Percentiles rank a stretch among this genome's conserved stretches.
phyloP scores from a whole-genome alignment of 2,329 filamentous ascomycete genomes.

The Colletotrichum eremochloae region DNA sequence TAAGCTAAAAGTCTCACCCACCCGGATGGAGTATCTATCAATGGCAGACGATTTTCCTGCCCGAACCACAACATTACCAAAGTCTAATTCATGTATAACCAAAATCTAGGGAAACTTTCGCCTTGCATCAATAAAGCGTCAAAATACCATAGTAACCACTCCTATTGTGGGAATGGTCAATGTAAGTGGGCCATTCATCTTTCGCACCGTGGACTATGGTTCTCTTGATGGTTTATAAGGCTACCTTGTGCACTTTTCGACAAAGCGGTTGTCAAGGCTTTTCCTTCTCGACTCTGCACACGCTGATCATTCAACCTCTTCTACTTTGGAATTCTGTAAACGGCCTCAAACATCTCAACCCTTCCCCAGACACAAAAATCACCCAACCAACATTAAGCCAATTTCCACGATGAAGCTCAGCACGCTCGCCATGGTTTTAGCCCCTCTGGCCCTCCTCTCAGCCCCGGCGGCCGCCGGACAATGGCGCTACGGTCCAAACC shows the following conservation, averaged over 20 bases:
- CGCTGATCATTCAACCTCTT: neutral
- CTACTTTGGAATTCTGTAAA: neutral
- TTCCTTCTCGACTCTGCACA: neutral
- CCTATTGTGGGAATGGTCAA: neutral
- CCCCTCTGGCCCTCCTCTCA: neutral
- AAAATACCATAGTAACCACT: neutral
- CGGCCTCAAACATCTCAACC: fast-evolving
- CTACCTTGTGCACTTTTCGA: neutral
- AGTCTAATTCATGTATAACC: neutral
- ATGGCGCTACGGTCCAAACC: neutral
- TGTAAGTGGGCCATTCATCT: neutral
- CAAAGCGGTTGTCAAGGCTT: neutral
- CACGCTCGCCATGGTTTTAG: neutral
- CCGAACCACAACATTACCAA: neutral
- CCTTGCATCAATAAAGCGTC: neutral
- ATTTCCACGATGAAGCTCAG: neutral
- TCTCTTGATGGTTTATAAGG: neutral
- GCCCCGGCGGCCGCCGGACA: neutral
- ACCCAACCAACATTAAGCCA: neutral
- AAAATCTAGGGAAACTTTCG: neutral
- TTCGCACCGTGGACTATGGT: neutral
- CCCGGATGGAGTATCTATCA: too few relatives aligned
- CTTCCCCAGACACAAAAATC: too few relatives aligned
- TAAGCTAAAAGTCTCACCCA: too few relatives aligned
- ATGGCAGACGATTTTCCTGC: neutral